Percentiles rank a stretch among this genome's conserved stretches.
These are phyloP conservation scores for Raffaelea albimanens DNA, from an alignment of 2,329 filamentous ascomycete genomes.

Conservation along the genomic window DNA sequence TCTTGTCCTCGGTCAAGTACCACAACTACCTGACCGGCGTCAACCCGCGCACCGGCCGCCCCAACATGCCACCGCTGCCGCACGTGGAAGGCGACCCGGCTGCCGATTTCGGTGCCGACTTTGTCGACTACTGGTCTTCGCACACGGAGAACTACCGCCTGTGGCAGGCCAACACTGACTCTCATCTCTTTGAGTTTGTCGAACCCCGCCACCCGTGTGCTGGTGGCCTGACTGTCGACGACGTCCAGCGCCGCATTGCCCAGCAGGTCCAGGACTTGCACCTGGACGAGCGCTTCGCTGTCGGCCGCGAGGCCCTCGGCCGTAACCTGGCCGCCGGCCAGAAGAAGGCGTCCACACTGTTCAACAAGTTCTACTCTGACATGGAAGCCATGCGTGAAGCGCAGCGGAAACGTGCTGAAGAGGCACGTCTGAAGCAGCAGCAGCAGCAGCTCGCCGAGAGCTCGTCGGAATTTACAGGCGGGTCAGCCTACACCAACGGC, in stretches of 20 bases:
- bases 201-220: slow-evolving; percentile 90
- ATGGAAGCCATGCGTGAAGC: slow-evolving; percentile 74
- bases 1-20: slow-evolving; percentile 85
- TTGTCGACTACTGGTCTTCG: slow-evolving; percentile 71
- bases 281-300: slow-evolving; percentile 79
- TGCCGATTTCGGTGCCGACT: slow-evolving; percentile 73
- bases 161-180: slow-evolving; percentile 72
- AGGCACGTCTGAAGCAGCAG: slow-evolving; percentile 28
- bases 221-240: slow-evolving; percentile 85
- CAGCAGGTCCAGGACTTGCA: slow-evolving; percentile 92
- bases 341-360: slow-evolving; percentile 77
- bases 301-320: slow-evolving; percentile 76
- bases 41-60: slow-evolving; percentile 42
- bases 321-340: slow-evolving; percentile 80
- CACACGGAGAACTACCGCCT: slow-evolving; percentile 85
- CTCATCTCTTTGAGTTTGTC: slow-evolving; percentile 86
- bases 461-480: not conserved
- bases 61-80: slow-evolving; percentile 33
- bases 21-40: slow-evolving; percentile 56
- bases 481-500: not conserved
- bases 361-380: slow-evolving; percentile 83
- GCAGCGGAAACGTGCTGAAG: slow-evolving; percentile 54
- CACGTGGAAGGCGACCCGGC: slow-evolving; percentile 76
- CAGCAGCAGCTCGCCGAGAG: not conserved
- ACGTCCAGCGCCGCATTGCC: slow-evolving; percentile 80